phyloP scores from a whole-genome alignment of 179 eudicot genomes.

The Nepenthes alata region DNA sequence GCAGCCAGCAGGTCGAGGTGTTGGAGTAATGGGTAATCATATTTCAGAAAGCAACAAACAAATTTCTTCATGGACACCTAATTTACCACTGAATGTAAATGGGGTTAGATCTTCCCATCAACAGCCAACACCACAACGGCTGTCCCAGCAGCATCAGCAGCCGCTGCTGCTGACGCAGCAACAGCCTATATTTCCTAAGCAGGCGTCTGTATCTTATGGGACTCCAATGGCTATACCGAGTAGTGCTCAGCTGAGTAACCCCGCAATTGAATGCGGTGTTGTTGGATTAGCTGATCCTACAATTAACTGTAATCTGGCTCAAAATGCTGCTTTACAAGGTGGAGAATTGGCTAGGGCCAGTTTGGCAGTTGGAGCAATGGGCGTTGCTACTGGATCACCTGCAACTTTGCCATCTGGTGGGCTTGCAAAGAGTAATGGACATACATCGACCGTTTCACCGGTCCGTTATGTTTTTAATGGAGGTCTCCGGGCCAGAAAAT shows the following conservation, averaged over 20 bases:
- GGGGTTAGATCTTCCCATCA: conserved; percentile 36
- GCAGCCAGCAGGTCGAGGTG: conserved; percentile 24
- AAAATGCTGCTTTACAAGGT: conserved; percentile 29
- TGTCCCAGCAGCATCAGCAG: conserved; percentile 9
- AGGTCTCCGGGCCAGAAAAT: conserved; percentile 39
- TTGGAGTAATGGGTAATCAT: conserved; percentile 27
- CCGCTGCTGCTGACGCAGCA: no score
- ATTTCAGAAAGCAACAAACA: conserved; percentile 25
- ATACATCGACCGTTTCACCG: conserved; percentile 62
- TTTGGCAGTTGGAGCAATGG: conserved; percentile 29
- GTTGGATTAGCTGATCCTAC: conserved; percentile 31
- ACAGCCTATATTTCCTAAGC: conserved; percentile 44
- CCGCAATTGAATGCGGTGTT: conserved; percentile 29
- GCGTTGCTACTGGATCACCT: conserved; percentile 42
- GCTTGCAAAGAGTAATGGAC: conserved; percentile 34
- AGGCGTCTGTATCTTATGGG: conserved; percentile 40
- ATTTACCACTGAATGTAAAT: conserved; percentile 33
- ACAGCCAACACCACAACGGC: conserved; percentile 17
- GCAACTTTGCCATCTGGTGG: conserved; percentile 43
- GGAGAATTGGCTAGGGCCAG: conserved; percentile 40
- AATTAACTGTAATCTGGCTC: conserved; percentile 27
- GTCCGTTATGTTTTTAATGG: conserved; percentile 29
- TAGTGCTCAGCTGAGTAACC: conserved; percentile 33
- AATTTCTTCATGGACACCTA: conserved; percentile 24
- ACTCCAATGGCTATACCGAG: conserved; percentile 27